Evolutionary conservation across 129 eudicot species (phyloP).

Genomic region (Arctium lappa): DNA sequence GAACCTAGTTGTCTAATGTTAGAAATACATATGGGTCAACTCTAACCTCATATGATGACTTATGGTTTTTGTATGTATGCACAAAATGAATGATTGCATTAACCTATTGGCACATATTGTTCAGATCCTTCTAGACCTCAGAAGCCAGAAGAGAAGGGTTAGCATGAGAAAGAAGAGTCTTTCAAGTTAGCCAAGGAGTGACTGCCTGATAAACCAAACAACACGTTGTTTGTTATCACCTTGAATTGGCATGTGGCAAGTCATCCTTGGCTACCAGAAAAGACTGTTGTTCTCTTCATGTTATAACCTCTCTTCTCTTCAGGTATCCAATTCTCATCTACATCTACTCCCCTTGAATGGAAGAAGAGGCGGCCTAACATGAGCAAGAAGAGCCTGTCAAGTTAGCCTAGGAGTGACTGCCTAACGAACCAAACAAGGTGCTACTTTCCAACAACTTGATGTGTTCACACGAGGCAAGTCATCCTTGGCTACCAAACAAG

Average conservation of each 20-base stretch:
- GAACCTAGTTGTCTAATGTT: background rate
- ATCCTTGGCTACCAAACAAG: constrained; percentile 65
- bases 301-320: background rate
- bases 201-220: constrained; percentile 14
- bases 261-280: constrained; percentile 40
- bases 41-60: too few species aligned
- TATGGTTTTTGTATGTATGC: background rate
- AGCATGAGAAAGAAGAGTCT: constrained; percentile 16
- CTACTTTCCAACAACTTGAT: background rate
- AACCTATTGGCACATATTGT: background rate
- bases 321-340: background rate
- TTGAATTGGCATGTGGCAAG: constrained; percentile 28
- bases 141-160: background rate
- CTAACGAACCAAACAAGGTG: background rate
- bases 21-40: background rate
- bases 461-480: constrained; percentile 49
- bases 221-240: background rate
- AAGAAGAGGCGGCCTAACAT: background rate
- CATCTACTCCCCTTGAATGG: background rate
- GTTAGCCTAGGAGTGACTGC: background rate
- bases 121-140: background rate
- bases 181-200: constrained; percentile 23
- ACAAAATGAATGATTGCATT: background rate
- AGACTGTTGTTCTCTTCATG: constrained; percentile 10
- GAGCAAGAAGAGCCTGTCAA: background rate